Base-by-base conservation (phyloP, 2,329 filamentous ascomycete species). In the Epichloe uncinata region DNA sequence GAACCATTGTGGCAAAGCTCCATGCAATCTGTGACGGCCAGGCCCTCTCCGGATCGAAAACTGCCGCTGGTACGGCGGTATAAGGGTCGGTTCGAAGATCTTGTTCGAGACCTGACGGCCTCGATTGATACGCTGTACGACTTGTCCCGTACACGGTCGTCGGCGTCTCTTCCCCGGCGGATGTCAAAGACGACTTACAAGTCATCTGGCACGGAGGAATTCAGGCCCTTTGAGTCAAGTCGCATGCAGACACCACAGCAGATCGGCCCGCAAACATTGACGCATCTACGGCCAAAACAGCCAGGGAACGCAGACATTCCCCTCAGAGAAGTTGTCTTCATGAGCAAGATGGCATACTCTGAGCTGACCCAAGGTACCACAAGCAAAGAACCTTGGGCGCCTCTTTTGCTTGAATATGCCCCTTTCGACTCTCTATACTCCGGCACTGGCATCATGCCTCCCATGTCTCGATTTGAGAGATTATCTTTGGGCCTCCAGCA, bases 111-210 rank as follows among this genome's bases (percentile, higher is more conserved):
- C 58, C 70, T 90, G 55, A 89, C 84, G 15, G 78, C 79, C 5
- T 87, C 84, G 2, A 87, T 90, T 62, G 86, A 90, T 64, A 87
- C 83, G 0, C 73, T 91, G 1, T 89, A 86, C 62, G 84, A 89
- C 59, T 71, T 90, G 13, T 88, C 85, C 0, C 71, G 81, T 46
- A 84, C 83, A 13, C 73, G 84, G 18, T 72, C 74, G 0, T 73
- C 73, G 1, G 68, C 66, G 1, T 64, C 66, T 3, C 58, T 65
- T 11, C 61, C 65, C 2, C 52, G 58, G 48, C 47, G 62, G 54
- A 43, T 59, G 51, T 53, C 63, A 55, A 59, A 68, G 59, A 51
- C 59, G 1, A 48, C 64, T 0, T 63, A 65, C 43, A 73, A 69
- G 48, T 56, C 64, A 0, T 62, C 67, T 0, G 56, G 5, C 13